phyloP scores from a whole-genome alignment of 495 filamentous ascomycete species.

The Chlorociboria aeruginascens region DNA sequence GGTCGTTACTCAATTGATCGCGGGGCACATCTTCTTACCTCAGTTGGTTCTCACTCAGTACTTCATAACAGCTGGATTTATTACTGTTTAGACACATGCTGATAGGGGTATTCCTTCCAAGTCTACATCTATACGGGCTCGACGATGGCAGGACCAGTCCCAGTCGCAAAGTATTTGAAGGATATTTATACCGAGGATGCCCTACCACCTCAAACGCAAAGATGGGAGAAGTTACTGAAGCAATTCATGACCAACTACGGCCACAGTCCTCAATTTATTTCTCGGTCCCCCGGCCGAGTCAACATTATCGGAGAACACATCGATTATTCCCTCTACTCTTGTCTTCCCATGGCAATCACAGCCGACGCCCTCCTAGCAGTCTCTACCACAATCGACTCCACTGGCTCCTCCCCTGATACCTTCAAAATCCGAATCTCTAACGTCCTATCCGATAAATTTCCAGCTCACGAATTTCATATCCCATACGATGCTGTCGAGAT shows the following conservation, averaged over 20 bases:
- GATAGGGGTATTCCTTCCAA: too few relatives aligned
- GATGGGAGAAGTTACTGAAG: constrained; percentile 62
- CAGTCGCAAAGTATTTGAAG: constrained; percentile 42
- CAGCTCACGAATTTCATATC: constrained; percentile 62
- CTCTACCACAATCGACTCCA: constrained; percentile 36
- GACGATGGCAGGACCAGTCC: constrained; percentile 44
- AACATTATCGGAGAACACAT: constrained; percentile 99
- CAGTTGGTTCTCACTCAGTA: neutral
- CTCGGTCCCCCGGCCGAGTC: constrained; percentile 84
- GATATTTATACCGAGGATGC: constrained; percentile 61
- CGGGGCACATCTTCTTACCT: neutral
- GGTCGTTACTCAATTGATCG: neutral
- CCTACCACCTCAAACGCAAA: constrained; percentile 38
- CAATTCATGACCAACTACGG: constrained; percentile 66
- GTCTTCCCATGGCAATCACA: constrained; percentile 88
- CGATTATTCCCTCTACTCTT: constrained; percentile 94
- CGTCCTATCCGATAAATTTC: constrained; percentile 63
- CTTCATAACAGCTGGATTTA: neutral
- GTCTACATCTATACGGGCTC: too few relatives aligned
- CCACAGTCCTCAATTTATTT: constrained; percentile 63
- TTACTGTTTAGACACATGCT: neutral
- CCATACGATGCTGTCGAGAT: constrained; percentile 54
- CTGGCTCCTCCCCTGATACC: constrained; percentile 22
- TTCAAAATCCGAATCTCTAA: constrained; percentile 62
- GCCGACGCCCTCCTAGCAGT: constrained; percentile 86